Base-by-base conservation (phyloP, 2,329 filamentous ascomycete genomes). In the Colletotrichum gigasporum region DNA sequence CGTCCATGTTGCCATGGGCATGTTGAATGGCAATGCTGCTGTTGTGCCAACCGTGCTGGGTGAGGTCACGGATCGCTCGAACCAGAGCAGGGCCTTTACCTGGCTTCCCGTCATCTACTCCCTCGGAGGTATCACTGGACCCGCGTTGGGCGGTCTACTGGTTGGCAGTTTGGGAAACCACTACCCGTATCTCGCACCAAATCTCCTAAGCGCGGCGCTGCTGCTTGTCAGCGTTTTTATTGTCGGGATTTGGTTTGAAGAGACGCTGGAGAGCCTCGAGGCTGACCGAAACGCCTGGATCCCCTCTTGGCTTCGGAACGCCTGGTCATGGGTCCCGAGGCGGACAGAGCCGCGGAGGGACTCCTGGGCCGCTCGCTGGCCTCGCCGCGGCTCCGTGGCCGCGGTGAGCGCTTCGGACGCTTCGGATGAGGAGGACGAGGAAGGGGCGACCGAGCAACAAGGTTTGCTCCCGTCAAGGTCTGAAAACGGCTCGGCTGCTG, bases 101-200 rank as follows among this genome's bases (percentile, higher is more conserved):
- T 99, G 97, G 80, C 82, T 99, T 41, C 96, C 96, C 0, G 91
- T 98, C 37, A 90, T 98, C n/a, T 99, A 99, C 77, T 95, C 95
- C 4, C 83, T 99, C 32, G 96, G 96, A 16, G 93, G 92, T 42
- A 97, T 99, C 66, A 96, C 94, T 0, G 96, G 96, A 0, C 96
- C 96, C 0, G 89, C 96, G 2, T 79, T 98, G n/a, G 96, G 96
- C 12, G 96, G 96, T 0, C 75, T 97, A 39, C 79, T 98, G 57
- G 91, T 97, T 0, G 87, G 90, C 44, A 84, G 83, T 47, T 74
- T 87, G 26, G 74, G 76, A 2, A 86, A 87, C 48, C 82, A 83
- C 2, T 95, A 93, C 74, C 96, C 96, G 0, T 99, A 96, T 71
- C 82, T 97, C 4, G 85, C 87, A 1, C 95, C 96, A 0, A 99